Conservation (phyloP, 2,329 filamentous ascomycete genomes). For the Diaporthe ampelina region DNA sequence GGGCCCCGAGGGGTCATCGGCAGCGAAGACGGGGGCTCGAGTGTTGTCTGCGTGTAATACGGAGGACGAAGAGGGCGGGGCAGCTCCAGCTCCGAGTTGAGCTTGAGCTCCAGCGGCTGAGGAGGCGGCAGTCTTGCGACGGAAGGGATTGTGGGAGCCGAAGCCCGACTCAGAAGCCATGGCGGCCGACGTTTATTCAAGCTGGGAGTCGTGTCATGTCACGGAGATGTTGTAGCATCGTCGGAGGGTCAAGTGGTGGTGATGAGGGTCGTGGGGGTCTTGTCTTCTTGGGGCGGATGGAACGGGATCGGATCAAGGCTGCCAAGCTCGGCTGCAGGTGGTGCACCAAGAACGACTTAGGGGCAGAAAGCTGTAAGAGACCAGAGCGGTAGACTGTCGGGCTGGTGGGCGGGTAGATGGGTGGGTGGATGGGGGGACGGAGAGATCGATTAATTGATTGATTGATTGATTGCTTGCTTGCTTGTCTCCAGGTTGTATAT, state of each 20-base stretch:
- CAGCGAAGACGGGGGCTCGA: no score
- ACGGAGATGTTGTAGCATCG: constrained; percentile 25
- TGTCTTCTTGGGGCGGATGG: constrained; percentile 16
- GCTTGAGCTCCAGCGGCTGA: constrained; percentile 29
- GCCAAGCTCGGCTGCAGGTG: constrained; percentile 30
- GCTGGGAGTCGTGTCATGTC: constrained; percentile 25
- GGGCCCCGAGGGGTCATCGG: not conserved
- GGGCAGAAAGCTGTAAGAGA: not conserved
- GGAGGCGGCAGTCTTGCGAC: constrained; percentile 55
- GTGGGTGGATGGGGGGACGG: not conserved
- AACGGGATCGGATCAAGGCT: constrained; percentile 27
- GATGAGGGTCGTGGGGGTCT: constrained; percentile 2
- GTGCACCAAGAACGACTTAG: constrained; percentile 17
- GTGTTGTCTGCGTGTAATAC: constrained; percentile 30
- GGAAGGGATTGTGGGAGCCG: constrained; percentile 67
- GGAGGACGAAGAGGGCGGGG: constrained; percentile 36
- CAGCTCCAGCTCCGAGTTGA: constrained; percentile 38
- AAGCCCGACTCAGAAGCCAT: constrained; percentile 54
- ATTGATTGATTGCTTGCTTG: constrained; percentile 3
- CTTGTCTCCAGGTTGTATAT: constrained; percentile 16
- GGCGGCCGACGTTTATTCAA: constrained; percentile 41
- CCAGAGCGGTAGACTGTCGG: not conserved
- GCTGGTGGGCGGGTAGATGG: not conserved
- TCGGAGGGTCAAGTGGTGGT: constrained; percentile 3
- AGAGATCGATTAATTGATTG: not conserved